Evolutionary conservation across 129 eudicot species (phyloP), one percentile per base, ranked within the genome.

Genomic region (Arctium minus): DNA sequence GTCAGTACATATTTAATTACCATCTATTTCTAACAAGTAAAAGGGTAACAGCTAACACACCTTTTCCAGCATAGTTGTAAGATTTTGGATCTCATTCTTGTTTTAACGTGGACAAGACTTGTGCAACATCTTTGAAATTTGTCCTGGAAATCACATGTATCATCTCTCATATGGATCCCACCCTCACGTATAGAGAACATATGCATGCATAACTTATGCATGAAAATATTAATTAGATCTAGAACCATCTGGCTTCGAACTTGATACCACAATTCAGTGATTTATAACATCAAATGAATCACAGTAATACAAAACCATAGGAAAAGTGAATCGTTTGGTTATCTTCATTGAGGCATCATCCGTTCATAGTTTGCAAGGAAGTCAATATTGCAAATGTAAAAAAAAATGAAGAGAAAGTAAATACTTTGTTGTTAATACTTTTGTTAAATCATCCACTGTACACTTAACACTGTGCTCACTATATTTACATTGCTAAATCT

Each of bases 1-100:
- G n/a, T n/a, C 68, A 60, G 22, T 18, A 46, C 4, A 27, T 44
- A 44, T 4, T 38, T 60, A 42, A n/a, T n/a, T 74, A 12, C 8
- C n/a, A 32, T n/a, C n/a, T n/a, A 36, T 72, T 18, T 22, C 22
- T 79, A 33, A 65, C 37, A 81, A 30, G 80, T 50, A n/a, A 4
- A 73, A 12, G 76, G 5, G 37, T 10, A 68, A 78, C 53, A 74
- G 30, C 39, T 32, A 53, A 75, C 82, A 64, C 70, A 92, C 94
- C 97, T 89, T 89, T 77, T 91, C 82, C 56, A 93, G 83, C 82
- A 93, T 82, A 60, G 42, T 70, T 73, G 64, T 77, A 84, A 93
- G 83, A 69, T 80, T 62, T 35, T 86, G 89, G 74, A 91, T 76
- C 88, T 93, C 97, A 77, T 88, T 86, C 85, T 80, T 86, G n/a